These are phyloP conservation scores for Oidium heveae DNA, from an alignment of 2,329 filamentous ascomycete species.

Conservation along the genomic window DNA sequence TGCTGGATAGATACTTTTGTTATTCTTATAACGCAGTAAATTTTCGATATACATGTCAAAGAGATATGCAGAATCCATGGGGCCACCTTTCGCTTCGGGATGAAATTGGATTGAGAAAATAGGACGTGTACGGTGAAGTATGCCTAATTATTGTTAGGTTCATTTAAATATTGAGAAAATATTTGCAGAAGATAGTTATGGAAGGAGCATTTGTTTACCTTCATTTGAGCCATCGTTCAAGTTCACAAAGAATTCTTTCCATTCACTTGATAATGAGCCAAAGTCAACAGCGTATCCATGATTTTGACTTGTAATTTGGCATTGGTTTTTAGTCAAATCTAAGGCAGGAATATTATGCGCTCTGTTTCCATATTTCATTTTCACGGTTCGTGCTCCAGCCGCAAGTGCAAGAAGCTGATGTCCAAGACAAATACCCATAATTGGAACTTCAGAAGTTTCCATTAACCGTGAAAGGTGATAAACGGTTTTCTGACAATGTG, in stretches of 20 bases:
- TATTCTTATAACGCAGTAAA: conserved; percentile 71
- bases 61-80: conserved; percentile 82
- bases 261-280: conserved; percentile 56
- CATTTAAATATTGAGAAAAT: not conserved
- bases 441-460: conserved; percentile 68
- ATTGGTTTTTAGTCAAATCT: conserved; percentile 83
- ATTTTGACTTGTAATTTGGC: conserved; percentile 97
- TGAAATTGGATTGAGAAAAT: conserved; percentile 99
- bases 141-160: conserved; percentile 19
- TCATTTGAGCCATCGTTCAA: conserved; percentile 95
- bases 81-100: conserved; percentile 90
- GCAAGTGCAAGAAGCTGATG: conserved; percentile 89
- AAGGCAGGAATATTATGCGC: conserved; percentile 95
- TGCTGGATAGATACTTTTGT: conserved; percentile 41
- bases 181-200: not conserved
- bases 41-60: conserved; percentile 92
- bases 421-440: conserved; percentile 95
- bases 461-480: conserved; percentile 82
- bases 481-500: conserved; percentile 82
- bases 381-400: conserved; percentile 69
- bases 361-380: conserved; percentile 98
- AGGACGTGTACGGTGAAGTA: conserved; percentile 86
- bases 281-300: conserved; percentile 92
- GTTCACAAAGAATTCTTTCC: conserved; percentile 97
- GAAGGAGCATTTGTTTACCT: conserved; percentile 20